phyloP scores from a whole-genome alignment of 139 green algal genomes.

The Axilococcus clingmanii region DNA sequence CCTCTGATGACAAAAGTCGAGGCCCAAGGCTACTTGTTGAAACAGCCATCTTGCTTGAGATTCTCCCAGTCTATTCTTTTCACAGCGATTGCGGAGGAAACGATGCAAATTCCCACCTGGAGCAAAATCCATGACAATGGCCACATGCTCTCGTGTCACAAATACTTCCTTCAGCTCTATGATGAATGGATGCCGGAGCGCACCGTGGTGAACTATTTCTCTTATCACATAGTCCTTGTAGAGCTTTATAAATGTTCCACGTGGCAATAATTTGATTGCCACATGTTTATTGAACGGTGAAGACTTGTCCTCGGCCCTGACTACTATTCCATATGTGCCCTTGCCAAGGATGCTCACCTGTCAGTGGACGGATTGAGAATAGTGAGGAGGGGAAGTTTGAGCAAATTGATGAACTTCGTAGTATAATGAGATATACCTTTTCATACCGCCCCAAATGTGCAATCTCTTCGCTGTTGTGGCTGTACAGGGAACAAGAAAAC shows the following conservation, averaged over 20 bases:
- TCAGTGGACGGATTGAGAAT: too few relatives aligned
- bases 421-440: too few relatives aligned
- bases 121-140: constrained; percentile 54
- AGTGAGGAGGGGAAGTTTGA: too few relatives aligned
- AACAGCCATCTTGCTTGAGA: constrained; percentile 42
- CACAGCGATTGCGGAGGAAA: constrained; percentile 13
- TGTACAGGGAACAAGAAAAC: too few relatives aligned
- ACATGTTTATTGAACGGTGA: constrained; percentile 15
- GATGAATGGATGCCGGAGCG: constrained; percentile 44
- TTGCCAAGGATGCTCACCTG: too few relatives aligned
- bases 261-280: constrained; percentile 27
- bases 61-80: constrained; percentile 30
- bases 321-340: constrained; percentile 10
- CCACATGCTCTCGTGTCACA: constrained; percentile 36
- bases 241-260: constrained; percentile 13
- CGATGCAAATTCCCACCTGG: constrained; percentile 52
- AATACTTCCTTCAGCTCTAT: constrained; percentile 34
- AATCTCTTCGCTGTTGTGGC: too few relatives aligned
- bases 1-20: constrained; percentile 45
- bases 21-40: constrained; percentile 48
- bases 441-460: too few relatives aligned
- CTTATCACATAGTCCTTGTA: constrained; percentile 36
- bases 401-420: too few relatives aligned
- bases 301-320: constrained; percentile 23
- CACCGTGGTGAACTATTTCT: constrained; percentile 46